Base-by-base conservation (phyloP, 345 rosid species). In the Hypericum perforatum region DNA sequence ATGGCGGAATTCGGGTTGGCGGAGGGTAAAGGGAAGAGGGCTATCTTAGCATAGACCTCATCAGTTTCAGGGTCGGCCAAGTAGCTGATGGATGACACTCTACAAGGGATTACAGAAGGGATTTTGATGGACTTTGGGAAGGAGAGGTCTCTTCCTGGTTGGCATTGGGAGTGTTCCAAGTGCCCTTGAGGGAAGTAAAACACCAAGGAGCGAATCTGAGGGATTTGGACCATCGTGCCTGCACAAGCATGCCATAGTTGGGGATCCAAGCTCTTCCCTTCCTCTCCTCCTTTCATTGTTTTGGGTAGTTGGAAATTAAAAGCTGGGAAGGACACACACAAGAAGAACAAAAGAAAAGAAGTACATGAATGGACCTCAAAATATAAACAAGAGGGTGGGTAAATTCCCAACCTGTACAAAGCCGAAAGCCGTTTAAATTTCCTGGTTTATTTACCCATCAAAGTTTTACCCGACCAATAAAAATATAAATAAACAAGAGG, bases 161-260 rank as follows among this genome's bases (percentile, higher is more conserved):
- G 55, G 4, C 41, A 36, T 52, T 52, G 55, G n/a, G 41, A 36
- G 55, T 52, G 55, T 9, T 52, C 55, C 3, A 41, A 40, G 41
- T 52, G 55, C 7, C 55, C 55, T 52, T 52, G 55, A 10, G 55
- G 55, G 8, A 52, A 52, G 1, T 52, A 52, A 16, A 36, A 36
- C 41, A 52, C 15, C 7, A 12, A 9, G 5, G 55, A 36, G 41
- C 38, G 37, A 5, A 37, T 7, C 10, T 40, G 55, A 36, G 55
- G 55, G 42, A 52, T 52, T 52, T 52, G 55, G 8, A 52, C 55
- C 41, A 52, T 32, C 4, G 41, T 52, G 0, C 55, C 55, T 52
- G 55, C 55, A 52, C 55, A 52, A 7, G 55, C 55, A 5, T 52
- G 55, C 55, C 55, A 52, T 52, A 52, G 55, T 41, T 52, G 55